Conservation (phyloP, 23 red algal genomes). For the Agarophyton chilense region DNA sequence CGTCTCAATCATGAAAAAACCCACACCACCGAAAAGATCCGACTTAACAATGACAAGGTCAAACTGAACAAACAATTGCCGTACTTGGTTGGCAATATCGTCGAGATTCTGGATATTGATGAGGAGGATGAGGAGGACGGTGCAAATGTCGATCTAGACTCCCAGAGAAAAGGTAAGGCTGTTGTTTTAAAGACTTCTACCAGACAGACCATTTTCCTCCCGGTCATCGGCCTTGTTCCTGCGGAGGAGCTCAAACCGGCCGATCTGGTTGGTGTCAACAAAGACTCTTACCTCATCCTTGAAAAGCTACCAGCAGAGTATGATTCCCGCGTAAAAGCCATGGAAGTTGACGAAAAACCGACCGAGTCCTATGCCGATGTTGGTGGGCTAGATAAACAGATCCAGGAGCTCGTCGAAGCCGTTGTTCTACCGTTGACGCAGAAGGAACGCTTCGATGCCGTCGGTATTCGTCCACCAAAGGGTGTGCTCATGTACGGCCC, state of each 20-base stretch:
- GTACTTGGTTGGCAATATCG: conserved; percentile 95
- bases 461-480: conserved; percentile 99
- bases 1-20: conserved; percentile 85
- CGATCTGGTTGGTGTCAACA: conserved; percentile 98
- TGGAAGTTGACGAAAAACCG: conserved; percentile 98
- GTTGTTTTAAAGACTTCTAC: conserved; percentile 97
- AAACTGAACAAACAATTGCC: conserved; percentile 97
- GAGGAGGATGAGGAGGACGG: conserved; percentile 94
- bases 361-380: conserved; percentile 97
- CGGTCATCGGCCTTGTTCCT: conserved; percentile 93
- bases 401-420: conserved; percentile 98
- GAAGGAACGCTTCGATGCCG: conserved; percentile 90
- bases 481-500: conserved; percentile 99
- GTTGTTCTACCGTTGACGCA: conserved; percentile 99
- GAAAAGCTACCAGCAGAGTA: conserved; percentile 96
- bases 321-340: conserved; percentile 97
- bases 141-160: conserved; percentile 85
- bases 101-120: conserved; percentile 91
- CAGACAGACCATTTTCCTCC: conserved; percentile 96
- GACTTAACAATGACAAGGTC: conserved; percentile 98
- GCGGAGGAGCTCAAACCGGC: conserved; percentile 90
- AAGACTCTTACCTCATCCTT: conserved; percentile 98
- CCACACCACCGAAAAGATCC: conserved; percentile 83
- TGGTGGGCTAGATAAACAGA: conserved; percentile 99
- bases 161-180: conserved; percentile 78